Base-by-base conservation (phyloP, 345 rosid species). In the Acer yangbiense region DNA sequence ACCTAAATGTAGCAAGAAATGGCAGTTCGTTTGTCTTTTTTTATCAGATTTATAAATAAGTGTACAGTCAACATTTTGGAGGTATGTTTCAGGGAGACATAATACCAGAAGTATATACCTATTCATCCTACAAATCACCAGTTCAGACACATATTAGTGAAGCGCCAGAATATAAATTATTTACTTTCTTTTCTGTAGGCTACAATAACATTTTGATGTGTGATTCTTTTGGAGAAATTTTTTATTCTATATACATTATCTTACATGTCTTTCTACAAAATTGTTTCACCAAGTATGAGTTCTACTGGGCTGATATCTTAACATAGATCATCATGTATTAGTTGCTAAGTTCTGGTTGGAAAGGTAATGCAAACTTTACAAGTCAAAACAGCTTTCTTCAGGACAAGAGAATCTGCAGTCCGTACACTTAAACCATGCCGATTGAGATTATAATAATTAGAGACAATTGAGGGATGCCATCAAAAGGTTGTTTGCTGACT, bases 21-120 rank as follows among this genome's bases (percentile, higher is more conserved):
- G 73, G 23, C 75, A 64, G 44, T 72, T 20, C 18, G 71, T 48
- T 64, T 20, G 71, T 54, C 58, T 63, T 71, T 16, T 81, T 73
- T 11, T 41, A 60, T 57, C 69, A 74, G 50, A 39, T 35, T 11
- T 6, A 11, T 62, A 57, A 46, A 43, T 11, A 57, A 43, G 20
- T 64, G 72, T 54, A 64, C 41, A 52, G 43, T 65, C 64, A 60
- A 14, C 65, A 65, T 55, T 16, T 25, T 54, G 21, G 50, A 60
- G 27, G 27, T 6, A n/a, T 48, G 60, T 20, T 9, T 7, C 27
- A 52, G 18, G 29, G 8, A 71, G 58, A 58, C 78, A 44, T 48
- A 16, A 3, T 0, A 17, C 44, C 35, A 63, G 9, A 62, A 13
- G 25, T 65, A 29, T 17, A 64, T 48, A 20, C 14, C n/a, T 39